These are phyloP conservation scores for Fraxinus greggii DNA, from an alignment of 305 asterid genomes.

Conservation along the genomic window DNA sequence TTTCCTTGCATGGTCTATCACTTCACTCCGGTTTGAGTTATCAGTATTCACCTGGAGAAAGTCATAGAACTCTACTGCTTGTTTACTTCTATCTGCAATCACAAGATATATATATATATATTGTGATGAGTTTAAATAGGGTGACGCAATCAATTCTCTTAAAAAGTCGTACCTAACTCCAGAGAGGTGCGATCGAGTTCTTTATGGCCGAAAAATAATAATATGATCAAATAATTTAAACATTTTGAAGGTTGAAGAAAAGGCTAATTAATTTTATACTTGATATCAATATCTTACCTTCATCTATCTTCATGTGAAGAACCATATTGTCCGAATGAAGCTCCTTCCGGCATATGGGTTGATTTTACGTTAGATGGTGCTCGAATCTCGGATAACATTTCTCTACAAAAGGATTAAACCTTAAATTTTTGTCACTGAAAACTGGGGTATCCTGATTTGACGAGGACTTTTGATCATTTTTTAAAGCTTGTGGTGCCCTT, in stretches of 20 bases:
- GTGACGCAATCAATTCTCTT: not conserved
- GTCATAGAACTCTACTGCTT: conserved; percentile 56
- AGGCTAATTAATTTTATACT: not conserved
- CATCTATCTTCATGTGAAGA: conserved; percentile 19
- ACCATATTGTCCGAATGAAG: conserved; percentile 17
- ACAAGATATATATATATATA: not conserved
- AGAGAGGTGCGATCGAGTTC: not conserved
- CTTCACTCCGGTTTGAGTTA: conserved; percentile 50
- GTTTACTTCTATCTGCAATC: conserved; percentile 37
- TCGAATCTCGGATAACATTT: conserved; percentile 21
- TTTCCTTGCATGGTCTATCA: conserved; percentile 44
- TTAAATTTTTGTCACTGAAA: conserved; percentile 19
- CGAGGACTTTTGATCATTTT: conserved; percentile 23
- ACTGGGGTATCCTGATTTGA: conserved; percentile 25
- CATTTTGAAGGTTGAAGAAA: not conserved
- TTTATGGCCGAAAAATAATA: not conserved
- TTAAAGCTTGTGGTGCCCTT: conserved; percentile 3
- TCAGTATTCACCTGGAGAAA: conserved; percentile 69
- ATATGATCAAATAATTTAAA: not conserved
- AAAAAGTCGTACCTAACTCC: not conserved
- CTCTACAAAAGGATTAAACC: conserved; percentile 24
- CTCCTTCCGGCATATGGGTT: conserved; percentile 23
- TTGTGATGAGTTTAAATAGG: not conserved
- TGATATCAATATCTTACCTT: conserved; percentile 30
- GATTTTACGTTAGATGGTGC: conserved; percentile 17